Base-by-base conservation (phyloP, 768 basidiomycete species). In the Pulveroboletus sp. region DNA sequence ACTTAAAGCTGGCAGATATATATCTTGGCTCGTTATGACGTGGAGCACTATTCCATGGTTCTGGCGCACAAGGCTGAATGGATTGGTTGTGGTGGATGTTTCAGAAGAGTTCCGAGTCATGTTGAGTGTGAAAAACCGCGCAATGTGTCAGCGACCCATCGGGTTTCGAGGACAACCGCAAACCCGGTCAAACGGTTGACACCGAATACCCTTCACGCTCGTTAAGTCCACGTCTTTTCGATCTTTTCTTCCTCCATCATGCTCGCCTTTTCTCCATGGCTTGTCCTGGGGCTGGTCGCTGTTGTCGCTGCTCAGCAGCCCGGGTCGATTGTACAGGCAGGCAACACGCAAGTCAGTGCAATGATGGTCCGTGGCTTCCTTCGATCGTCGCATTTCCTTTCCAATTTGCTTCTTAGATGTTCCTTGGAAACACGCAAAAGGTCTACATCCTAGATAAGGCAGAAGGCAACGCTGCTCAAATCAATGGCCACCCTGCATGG, bases 401-500 rank as follows among this genome's bases (percentile, higher is more conserved):
- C 21, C 24, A 37, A 43, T 45, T 24, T 7, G 17, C 19, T 34
- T 40, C 16, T 57, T 61, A 87, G 87, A 81, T 87, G 80, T 90
- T 93, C 65, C 69, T 93, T 43, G 90, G 88, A 27, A 88, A 85
- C 53, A 71, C 77, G 7, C 72, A 90, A 56, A 90, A 83, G 64
- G 86, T 94, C 29, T 94, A 94, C 69, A 87, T 94, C 19, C 71
- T 94, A n/a, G 93, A 97, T 74, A 97, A 97, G 72, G 81, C 84
- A 2, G 90, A 93, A 63, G 81, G 80, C 27, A 93, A 94, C 62
- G 74, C 75, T 3, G 78, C 78, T 4, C 69, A 75, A 56, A 75
- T 92, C 51, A 73, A 77, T 50, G 81, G 79, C 1, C 89, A 90
- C 68, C 75, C 90, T 11, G 85, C 85, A 2, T 87, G 85, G 81